Conservation (phyloP, 2,329 filamentous ascomycete species). For the Beauveria caledonica region DNA sequence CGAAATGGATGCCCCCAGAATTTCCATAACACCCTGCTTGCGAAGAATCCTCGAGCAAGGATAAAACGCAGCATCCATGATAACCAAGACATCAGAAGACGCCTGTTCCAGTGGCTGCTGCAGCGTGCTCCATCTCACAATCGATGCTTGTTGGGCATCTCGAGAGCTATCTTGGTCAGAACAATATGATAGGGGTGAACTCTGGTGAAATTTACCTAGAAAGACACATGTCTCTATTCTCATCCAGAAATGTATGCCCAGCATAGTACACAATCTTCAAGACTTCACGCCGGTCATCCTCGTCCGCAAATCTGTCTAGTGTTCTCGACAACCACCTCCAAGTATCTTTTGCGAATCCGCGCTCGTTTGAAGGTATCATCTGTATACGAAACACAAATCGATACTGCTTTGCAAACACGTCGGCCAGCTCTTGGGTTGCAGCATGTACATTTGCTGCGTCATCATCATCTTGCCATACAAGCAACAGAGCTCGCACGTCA, state of each 20-base stretch:
- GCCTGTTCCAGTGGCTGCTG: slow-evolving; percentile 50
- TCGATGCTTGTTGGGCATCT: slow-evolving; percentile 35
- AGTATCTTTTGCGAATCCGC: slow-evolving; percentile 38
- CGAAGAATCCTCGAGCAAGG: slow-evolving; percentile 44
- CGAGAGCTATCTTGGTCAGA: slow-evolving; percentile 33
- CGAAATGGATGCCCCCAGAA: slow-evolving; percentile 47
- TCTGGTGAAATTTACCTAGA: slow-evolving; percentile 36
- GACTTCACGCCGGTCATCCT: slow-evolving; percentile 45
- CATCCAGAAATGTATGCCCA: slow-evolving; percentile 46
- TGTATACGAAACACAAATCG: slow-evolving; percentile 41
- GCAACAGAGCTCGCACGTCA: slow-evolving; percentile 43
- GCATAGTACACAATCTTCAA: slow-evolving; percentile 53
- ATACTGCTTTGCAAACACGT: slow-evolving; percentile 44
- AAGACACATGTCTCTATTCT: slow-evolving; percentile 48
- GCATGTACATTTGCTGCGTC: slow-evolving; percentile 31
- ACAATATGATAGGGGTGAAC: neutral
- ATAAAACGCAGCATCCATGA: slow-evolving; percentile 53
- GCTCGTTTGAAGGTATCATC: slow-evolving; percentile 37
- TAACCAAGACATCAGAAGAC: slow-evolving; percentile 45
- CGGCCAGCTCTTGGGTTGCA: slow-evolving; percentile 39
- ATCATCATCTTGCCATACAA: slow-evolving; percentile 49
- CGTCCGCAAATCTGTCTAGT: slow-evolving; percentile 45
- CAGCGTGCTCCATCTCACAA: slow-evolving; percentile 47
- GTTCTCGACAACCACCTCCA: slow-evolving; percentile 46
- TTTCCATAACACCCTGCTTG: slow-evolving; percentile 45